These are phyloP conservation scores for Globisporangium takayamanum DNA, from an alignment of 352 stramenopile genomes.

Conservation along the genomic window DNA sequence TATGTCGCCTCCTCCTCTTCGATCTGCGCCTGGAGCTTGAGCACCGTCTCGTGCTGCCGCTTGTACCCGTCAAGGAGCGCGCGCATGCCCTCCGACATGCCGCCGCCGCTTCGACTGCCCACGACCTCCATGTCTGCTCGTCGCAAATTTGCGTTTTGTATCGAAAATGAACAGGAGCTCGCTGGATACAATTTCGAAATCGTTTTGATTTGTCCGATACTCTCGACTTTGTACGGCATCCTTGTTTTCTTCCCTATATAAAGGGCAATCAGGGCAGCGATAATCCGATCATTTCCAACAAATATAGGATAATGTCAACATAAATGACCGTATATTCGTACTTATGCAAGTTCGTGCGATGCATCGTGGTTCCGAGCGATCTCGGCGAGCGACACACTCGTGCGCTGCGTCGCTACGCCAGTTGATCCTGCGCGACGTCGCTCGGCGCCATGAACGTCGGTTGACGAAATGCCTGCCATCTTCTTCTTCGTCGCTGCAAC, in stretches of 20 bases:
- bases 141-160: neutral
- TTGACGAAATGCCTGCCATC: conserved; percentile 6
- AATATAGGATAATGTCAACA: too few relatives aligned
- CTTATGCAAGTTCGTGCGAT: conserved; percentile 24
- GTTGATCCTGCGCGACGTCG: neutral
- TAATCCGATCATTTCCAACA: too few relatives aligned
- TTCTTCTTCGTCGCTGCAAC: neutral
- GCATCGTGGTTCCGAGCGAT: conserved; percentile 46
- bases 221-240: too few relatives aligned
- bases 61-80: conserved; percentile 65
- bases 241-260: too few relatives aligned
- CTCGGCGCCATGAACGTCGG: neutral
- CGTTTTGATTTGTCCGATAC: too few relatives aligned
- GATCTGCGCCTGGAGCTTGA: conserved; percentile 70
- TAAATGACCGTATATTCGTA: neutral
- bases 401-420: conserved; percentile 6
- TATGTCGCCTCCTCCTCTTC: conserved; percentile 74
- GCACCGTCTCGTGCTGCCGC: conserved; percentile 60
- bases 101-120: neutral
- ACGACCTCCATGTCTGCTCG: conserved; percentile 10
- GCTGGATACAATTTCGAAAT: too few relatives aligned
- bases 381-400: conserved; percentile 39
- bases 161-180: too few relatives aligned
- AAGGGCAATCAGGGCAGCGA: too few relatives aligned
- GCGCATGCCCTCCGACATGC: conserved; percentile 62